Evolutionary conservation across 176 grass and related monocot species (phyloP), one percentile per base, ranked within the genome.

Genomic region (Rhynchospora breviuscula): DNA sequence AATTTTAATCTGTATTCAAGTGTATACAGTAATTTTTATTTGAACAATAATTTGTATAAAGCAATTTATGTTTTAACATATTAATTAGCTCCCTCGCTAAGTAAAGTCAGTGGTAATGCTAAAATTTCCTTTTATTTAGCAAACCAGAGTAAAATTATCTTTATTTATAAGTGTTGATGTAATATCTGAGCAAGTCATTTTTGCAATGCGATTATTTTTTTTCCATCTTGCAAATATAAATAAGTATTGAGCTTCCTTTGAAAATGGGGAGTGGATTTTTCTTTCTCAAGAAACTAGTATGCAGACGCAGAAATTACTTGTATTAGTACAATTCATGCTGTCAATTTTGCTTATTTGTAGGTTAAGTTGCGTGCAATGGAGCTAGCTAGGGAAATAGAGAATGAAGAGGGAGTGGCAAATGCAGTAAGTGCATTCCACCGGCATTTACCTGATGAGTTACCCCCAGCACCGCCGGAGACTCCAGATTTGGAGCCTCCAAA

Each of bases 401-500:
- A 98, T 54, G 96, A 95, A 85, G 93, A 98, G 84, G 96, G 96
- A 22, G 93, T 93, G 3, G 91, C 91, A 44, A 88, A 89, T 33
- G 96, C 96, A 73, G 93, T 95, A 80, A 86, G 92, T 63, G 72
- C 93, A 58, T 98, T 98, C 87, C 93, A 95, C 46, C 85, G 82
- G 47, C 87, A 98, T 85, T 85, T 98, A 62, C 93, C 96, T 65
- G 79, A 79, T 14, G 88, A 95, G 65, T 35, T 91, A 53, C 96
- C 93, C 6, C 53, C 23, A 54, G 64, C 90, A 33, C 22, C 86
- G 23, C 81, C 86, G 2, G 13, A 12, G 11, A 13, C 84, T 60
- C 4, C 83, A 44, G 88, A 93, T 18, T 86, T 86, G 68, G 92
- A 93, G 66, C 80, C 43, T 23, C 54, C 57, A 72, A 89, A 90